Evolutionary conservation across 2,329 filamentous ascomycete genomes (phyloP).

Genomic region (Xylariales sp.): DNA sequence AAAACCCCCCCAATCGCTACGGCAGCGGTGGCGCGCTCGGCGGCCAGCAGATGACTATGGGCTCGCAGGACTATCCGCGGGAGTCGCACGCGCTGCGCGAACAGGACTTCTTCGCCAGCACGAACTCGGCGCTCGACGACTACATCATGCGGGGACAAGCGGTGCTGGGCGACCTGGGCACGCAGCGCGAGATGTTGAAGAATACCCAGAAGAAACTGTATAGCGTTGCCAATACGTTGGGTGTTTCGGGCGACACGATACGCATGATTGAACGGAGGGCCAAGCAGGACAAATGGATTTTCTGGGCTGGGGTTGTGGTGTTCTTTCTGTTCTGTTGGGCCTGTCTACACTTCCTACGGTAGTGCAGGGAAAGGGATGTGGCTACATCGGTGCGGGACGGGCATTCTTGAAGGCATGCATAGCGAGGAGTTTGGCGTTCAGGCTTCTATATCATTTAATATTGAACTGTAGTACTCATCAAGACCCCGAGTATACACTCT

Average conservation of each 20-base stretch:
- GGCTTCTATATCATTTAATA: not conserved
- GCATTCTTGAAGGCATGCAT: conserved; percentile 7
- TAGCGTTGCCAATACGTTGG: conserved; percentile 87
- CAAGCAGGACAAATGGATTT: conserved; percentile 97
- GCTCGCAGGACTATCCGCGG: conserved; percentile 59
- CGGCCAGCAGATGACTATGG: conserved; percentile 38
- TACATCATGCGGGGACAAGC: conserved; percentile 89
- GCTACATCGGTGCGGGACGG: too few species aligned
- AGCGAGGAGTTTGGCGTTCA: conserved; percentile 21
- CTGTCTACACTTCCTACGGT: conserved; percentile 79
- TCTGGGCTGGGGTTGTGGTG: conserved; percentile 76
- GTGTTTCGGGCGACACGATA: conserved; percentile 92
- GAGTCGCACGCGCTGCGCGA: conserved; percentile 84
- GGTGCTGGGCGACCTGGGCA: conserved; percentile 80
- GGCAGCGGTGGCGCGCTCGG: conserved; percentile 23
- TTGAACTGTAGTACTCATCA: too few species aligned
- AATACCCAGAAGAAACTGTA: conserved; percentile 88
- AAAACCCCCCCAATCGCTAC: conserved; percentile 40
- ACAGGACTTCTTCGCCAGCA: conserved; percentile 78
- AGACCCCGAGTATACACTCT: too few species aligned
- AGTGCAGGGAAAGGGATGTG: conserved; percentile 11
- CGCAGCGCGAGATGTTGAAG: conserved; percentile 93
- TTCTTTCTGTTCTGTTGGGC: conserved; percentile 93
- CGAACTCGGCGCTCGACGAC: conserved; percentile 83
- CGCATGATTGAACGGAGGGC: conserved; percentile 91